Base-by-base conservation (phyloP, 2,329 filamentous ascomycete genomes). In the Alternaria burnsii region DNA sequence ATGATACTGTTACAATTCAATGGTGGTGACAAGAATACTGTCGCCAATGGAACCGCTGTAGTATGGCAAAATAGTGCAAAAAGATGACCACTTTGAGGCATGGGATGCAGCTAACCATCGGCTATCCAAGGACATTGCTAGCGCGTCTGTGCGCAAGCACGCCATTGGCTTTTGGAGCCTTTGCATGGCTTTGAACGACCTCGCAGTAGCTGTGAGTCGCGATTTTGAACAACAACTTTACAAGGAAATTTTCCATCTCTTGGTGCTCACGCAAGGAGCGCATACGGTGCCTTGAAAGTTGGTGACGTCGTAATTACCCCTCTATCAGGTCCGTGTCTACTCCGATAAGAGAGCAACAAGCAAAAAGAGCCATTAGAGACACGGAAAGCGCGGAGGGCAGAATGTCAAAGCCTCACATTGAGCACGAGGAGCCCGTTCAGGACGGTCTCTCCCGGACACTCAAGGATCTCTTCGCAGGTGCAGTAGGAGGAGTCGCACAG, bases 401-500 rank as follows among this genome's bases (percentile, higher is more conserved):
- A 26, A 74, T 72, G 71, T 71, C 70, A 22, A 66, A 71, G 28
- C 61, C 70, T 32, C 79, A 80, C 36, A 76, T 79, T 61, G 81
- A 82, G 59, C 68, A 81, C 26, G 79, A 80, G 61, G 66, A 63
- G 14, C 66, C 67, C 10, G 71, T 72, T 14, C 71, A 73, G 36
- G 80, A 79, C 11, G 62, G 69, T 36, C 62, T 81, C 8, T 75
- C 72, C 59, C 71, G 76, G 54, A 80, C 91, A 51, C 83, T 89
- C 72, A 99, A 36, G 32, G 32, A 36, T 12, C 32, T 99, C 60
- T 91, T 94, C 76, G 88, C 95, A 11, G 95, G 95, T 38, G 95
- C 95, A 61, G 91, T 90, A 8, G 95, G 95, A 65, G 95, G 95
- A 71, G 86, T 98, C 71, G 94, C 95, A 18, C 38, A 41, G 38